These are phyloP conservation scores for Phytophthora ohioensis DNA, from an alignment of 352 stramenopile species.

Conservation along the genomic window DNA sequence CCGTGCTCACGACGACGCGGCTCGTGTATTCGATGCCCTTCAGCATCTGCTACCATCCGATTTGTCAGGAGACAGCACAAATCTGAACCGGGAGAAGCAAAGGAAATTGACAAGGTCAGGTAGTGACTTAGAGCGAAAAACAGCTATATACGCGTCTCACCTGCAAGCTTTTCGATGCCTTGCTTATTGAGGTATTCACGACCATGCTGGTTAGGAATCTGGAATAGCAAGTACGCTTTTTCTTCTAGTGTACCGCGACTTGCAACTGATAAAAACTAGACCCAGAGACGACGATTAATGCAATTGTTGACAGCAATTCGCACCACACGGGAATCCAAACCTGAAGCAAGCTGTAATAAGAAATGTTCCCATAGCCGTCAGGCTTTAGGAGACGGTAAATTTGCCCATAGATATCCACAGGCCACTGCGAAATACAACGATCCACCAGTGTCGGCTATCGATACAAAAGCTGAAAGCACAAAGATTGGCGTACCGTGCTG, in stretches of 20 bases:
- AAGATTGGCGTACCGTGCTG: constrained; percentile 38
- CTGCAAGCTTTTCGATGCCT: constrained; percentile 58
- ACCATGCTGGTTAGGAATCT: constrained; percentile 41
- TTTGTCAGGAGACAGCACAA: constrained; percentile 60
- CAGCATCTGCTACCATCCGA: constrained; percentile 41
- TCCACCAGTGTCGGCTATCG: not conserved
- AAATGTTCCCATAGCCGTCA: constrained; percentile 71
- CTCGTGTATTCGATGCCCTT: constrained; percentile 17
- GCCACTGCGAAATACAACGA: constrained; percentile 44
- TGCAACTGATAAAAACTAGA: constrained; percentile 52
- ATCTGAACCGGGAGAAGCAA: constrained; percentile 37
- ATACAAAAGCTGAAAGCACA: not conserved
- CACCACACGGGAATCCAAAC: constrained; percentile 32
- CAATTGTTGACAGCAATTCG: not conserved
- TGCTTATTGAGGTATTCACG: constrained; percentile 44
- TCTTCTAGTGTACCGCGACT: constrained; percentile 56
- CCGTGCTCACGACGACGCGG: constrained; percentile 3
- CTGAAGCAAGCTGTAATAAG: constrained; percentile 69
- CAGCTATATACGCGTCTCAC: constrained; percentile 25
- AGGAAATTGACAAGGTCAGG: constrained; percentile 1
- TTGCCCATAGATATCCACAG: constrained; percentile 45
- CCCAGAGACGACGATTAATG: constrained; percentile 2
- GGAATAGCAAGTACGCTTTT: constrained; percentile 65
- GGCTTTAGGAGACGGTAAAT: constrained; percentile 60
- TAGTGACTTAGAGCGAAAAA: not conserved